phyloP scores from a whole-genome alignment of 768 basidiomycete genomes.

The Baorangia bicolor region DNA sequence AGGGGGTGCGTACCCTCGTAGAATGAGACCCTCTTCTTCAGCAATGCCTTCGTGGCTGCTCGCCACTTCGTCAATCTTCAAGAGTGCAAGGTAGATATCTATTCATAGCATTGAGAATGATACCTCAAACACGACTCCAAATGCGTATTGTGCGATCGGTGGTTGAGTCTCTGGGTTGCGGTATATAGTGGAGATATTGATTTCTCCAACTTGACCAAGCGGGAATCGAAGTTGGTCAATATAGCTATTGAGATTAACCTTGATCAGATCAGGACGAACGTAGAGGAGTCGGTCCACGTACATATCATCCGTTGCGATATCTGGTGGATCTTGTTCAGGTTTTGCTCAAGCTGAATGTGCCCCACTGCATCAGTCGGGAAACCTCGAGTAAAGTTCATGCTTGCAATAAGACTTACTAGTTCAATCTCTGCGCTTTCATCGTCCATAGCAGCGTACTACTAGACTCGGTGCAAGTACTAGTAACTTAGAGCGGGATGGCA shows the following conservation, averaged over 20 bases:
- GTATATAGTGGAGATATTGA: conserved; percentile 82
- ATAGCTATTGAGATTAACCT: conserved; percentile 56
- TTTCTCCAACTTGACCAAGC: conserved; percentile 81
- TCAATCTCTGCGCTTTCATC: conserved; percentile 30
- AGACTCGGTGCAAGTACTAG: no score
- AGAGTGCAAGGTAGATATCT: conserved; percentile 81
- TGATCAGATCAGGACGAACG: background rate
- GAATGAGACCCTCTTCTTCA: conserved; percentile 74
- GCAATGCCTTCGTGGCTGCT: conserved; percentile 74
- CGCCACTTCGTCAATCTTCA: conserved; percentile 77
- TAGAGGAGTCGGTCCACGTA: conserved; percentile 40
- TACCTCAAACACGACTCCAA: background rate
- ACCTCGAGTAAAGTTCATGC: no score
- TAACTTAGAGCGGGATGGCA: no score
- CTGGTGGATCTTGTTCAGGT: conserved; percentile 80
- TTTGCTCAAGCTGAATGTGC: conserved; percentile 69
- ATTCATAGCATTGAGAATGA: background rate
- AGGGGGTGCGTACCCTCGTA: conserved; percentile 58
- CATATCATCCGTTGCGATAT: conserved; percentile 86
- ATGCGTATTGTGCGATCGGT: conserved; percentile 66
- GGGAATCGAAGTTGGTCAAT: conserved; percentile 79
- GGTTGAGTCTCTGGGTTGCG: conserved; percentile 72
- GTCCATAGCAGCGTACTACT: conserved; percentile 15
- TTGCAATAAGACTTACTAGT: conserved; percentile 6
- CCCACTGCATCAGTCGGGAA: background rate